These are phyloP conservation scores for Alternaria sp. DNA, from an alignment of 2,329 filamentous ascomycete species.

Conservation along the genomic window DNA sequence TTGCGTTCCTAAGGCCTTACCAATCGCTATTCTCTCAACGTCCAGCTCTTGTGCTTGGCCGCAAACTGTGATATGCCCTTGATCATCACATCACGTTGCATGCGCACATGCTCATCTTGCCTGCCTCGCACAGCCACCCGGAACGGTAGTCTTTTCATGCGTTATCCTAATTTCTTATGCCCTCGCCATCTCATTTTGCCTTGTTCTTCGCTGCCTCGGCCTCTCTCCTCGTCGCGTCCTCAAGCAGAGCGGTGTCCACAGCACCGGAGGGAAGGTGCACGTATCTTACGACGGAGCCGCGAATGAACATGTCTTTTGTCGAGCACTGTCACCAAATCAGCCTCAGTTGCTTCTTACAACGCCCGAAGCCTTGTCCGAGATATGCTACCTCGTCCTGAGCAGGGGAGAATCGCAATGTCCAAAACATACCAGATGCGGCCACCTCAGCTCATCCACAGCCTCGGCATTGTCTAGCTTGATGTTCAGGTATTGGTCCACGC, in stretches of 20 bases:
- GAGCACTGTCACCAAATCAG: slow-evolving; percentile 62
- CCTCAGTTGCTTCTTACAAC: not conserved
- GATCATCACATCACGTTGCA: not conserved
- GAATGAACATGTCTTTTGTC: slow-evolving; percentile 95
- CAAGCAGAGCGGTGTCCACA: slow-evolving; percentile 85
- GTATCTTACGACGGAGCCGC: slow-evolving; percentile 91
- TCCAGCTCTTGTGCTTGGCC: not conserved
- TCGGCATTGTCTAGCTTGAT: slow-evolving; percentile 97
- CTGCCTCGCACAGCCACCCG: not conserved
- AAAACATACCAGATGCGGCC: slow-evolving; percentile 79
- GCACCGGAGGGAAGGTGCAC: slow-evolving; percentile 84
- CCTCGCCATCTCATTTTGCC: slow-evolving; percentile 38
- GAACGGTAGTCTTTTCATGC: not conserved
- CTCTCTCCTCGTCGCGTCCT: slow-evolving; percentile 74
- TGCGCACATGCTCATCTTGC: not conserved
- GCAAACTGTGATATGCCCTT: not conserved
- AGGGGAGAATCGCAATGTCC: not conserved
- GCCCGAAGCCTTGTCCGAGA: not conserved
- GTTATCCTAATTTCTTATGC: not conserved
- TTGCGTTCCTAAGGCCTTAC: not conserved
- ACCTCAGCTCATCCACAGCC: slow-evolving; percentile 91
- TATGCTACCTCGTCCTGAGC: not conserved
- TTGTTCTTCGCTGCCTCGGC: slow-evolving; percentile 49
- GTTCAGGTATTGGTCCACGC: slow-evolving; percentile 98
- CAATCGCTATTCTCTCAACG: not conserved